phyloP scores from a whole-genome alignment of 176 grass and related monocot genomes.

The Oropetium thomaeum region DNA sequence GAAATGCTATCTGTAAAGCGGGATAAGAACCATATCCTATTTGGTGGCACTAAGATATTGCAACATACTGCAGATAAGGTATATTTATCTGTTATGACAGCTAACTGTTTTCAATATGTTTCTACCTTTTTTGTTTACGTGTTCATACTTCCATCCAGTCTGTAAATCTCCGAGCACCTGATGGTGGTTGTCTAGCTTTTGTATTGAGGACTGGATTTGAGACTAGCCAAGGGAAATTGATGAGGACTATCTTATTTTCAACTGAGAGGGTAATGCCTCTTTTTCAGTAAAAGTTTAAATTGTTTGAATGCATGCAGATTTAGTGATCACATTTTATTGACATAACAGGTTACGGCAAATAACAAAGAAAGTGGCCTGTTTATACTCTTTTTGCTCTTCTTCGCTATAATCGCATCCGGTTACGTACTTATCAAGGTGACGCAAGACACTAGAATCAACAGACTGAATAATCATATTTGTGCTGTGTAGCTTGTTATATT shows the following conservation, averaged over 20 bases:
- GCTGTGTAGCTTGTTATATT: slow-evolving; percentile 8
- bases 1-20: slow-evolving; percentile 89
- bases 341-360: slow-evolving; percentile 90
- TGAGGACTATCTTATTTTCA: slow-evolving; percentile 99
- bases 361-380: slow-evolving; percentile 94
- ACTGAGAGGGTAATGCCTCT: slow-evolving; percentile 85
- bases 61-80: slow-evolving; percentile 98
- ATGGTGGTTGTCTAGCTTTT: slow-evolving; percentile 92
- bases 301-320: background rate
- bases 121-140: slow-evolving; percentile 44
- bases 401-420: slow-evolving; percentile 96
- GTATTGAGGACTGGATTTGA: slow-evolving; percentile 98
- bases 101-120: slow-evolving; percentile 18
- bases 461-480: slow-evolving; percentile 21
- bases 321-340: slow-evolving; percentile 19
- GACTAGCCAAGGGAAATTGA: slow-evolving; percentile 99
- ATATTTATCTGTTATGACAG: slow-evolving; percentile 13
- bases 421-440: slow-evolving; percentile 96
- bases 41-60: slow-evolving; percentile 99
- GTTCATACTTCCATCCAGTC: slow-evolving; percentile 55
- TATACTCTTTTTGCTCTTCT: slow-evolving; percentile 98
- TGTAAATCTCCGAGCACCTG: slow-evolving; percentile 78
- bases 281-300: slow-evolving; percentile 29
- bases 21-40: slow-evolving; percentile 97
- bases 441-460: slow-evolving; percentile 1